Conservation (phyloP, 1,284 basidiomycete genomes). For the Pseudozyma thailandica region DNA sequence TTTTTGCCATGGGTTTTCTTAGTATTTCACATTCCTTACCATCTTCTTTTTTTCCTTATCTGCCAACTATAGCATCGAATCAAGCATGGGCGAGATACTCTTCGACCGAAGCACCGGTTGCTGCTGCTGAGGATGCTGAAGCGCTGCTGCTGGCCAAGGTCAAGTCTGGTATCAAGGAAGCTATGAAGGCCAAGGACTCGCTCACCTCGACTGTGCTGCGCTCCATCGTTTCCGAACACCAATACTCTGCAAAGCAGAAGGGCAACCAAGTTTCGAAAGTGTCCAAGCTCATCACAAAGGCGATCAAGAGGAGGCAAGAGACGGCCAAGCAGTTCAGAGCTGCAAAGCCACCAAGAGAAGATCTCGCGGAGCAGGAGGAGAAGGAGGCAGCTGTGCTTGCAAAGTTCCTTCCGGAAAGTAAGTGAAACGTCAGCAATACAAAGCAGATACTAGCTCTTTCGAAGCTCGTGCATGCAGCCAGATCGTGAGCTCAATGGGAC, state of each 20-base stretch:
- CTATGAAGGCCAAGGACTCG: constrained; percentile 58
- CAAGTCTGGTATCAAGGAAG: constrained; percentile 55
- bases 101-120: constrained; percentile 12
- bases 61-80: not conserved
- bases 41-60: not conserved
- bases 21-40: not conserved
- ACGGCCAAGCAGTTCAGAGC: constrained; percentile 51
- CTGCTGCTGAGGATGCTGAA: constrained; percentile 32
- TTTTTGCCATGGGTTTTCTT: not conserved
- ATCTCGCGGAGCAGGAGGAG: constrained; percentile 59
- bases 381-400: constrained; percentile 46
- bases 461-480: not conserved
- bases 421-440: constrained; percentile 4
- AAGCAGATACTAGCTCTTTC: not conserved
- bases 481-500: too few species aligned
- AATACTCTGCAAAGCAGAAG: constrained; percentile 54
- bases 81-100: constrained; percentile 29
- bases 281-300: constrained; percentile 51
- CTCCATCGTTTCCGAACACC: constrained; percentile 54
- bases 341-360: constrained; percentile 53
- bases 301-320: constrained; percentile 48
- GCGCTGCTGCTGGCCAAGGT: constrained; percentile 40
- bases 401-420: constrained; percentile 43
- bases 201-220: constrained; percentile 52
- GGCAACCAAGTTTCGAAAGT: constrained; percentile 43